Evolutionary conservation across 176 grass and related monocot genomes (phyloP), one percentile per base, ranked within the genome.

Genomic region (Hsuehochloa calcarea): DNA sequence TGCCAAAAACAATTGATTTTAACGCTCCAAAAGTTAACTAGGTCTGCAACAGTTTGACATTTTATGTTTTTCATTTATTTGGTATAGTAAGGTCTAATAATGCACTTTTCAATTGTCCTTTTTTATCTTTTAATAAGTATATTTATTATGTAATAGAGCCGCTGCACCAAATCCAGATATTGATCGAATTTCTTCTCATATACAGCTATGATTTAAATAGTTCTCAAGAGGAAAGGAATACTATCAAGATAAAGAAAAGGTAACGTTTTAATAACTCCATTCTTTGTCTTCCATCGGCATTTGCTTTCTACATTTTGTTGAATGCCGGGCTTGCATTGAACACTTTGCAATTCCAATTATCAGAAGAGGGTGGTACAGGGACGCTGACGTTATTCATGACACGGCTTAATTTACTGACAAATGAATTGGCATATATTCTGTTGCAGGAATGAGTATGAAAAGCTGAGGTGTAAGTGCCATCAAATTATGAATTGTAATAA

Each of bases 401-500:
- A 39, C 44, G 52, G 1, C 52, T 80, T 63, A 62, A 37, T 60
- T 80, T 84, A 40, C 49, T 79, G 40, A 62, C 14, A 46, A 59
- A 51, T 87, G 52, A 20, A 61, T 68, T 74, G 35, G 5, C 35
- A 54, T 78, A 62, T 45, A 10, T 87, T 84, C 8, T 87, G 40
- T 23, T 84, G 76, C 85, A 98, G 96, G 87, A 90, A 95, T 87
- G 96, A 98, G 79, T 98, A 95, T 84, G 93, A 94, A 83, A 94
- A 94, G 83, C 62, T 99, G 74, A 94, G 93, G 76, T 83, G 55
- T 63, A 90, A 80, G 23, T 99, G 97, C 75, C 41, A 68, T 51
- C 82, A 67, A 69, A 73, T 92, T 74, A 25, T 87, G 61, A 83
- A 82, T 72, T 84, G 84, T 29, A 86, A 81, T 40, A 92, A 81